Conservation (phyloP, 2,329 filamentous ascomycete genomes). For the Ophiostoma pallidulum region DNA sequence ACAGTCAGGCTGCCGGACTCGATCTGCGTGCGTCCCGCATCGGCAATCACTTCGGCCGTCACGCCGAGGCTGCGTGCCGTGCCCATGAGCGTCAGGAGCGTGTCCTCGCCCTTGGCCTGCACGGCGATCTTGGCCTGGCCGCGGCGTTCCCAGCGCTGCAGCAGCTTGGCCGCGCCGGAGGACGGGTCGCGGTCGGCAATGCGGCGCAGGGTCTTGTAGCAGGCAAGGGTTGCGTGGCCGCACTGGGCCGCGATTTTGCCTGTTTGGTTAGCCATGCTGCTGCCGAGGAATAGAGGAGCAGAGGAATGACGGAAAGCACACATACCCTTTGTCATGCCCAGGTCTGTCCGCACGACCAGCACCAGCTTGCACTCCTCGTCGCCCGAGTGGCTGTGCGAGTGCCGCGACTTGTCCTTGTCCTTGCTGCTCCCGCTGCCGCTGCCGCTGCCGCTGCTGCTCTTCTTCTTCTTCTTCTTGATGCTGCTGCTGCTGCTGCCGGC, state of each 20-base stretch:
- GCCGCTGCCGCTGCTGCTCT: conserved; percentile 16
- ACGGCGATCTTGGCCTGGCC: conserved; percentile 93
- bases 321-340: conserved; percentile 95
- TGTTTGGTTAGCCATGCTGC: too few relatives aligned
- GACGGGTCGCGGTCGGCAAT: conserved; percentile 41
- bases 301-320: conserved; percentile 5
- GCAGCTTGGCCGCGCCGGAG: conserved; percentile 49
- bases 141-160: conserved; percentile 73
- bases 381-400: conserved; percentile 22
- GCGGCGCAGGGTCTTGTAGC: conserved; percentile 74
- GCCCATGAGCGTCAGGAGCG: conserved; percentile 63
- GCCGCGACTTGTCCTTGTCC: conserved; percentile 37
- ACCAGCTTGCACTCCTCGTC: conserved; percentile 90
- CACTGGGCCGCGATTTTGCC: conserved; percentile 97
- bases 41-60: conserved; percentile 81
- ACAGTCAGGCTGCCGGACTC: conserved; percentile 88
- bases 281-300: background rate
- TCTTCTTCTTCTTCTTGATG: conserved; percentile 16
- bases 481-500: conserved; percentile 13
- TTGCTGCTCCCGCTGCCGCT: conserved; percentile 21
- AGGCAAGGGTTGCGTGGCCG: conserved; percentile 91
- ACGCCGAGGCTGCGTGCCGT: conserved; percentile 75
- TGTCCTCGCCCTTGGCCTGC: conserved; percentile 79
- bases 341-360: conserved; percentile 81
- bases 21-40: conserved; percentile 97